Conservation (phyloP, 2,329 filamentous ascomycete species). For the Fusarium austroafricanum region DNA sequence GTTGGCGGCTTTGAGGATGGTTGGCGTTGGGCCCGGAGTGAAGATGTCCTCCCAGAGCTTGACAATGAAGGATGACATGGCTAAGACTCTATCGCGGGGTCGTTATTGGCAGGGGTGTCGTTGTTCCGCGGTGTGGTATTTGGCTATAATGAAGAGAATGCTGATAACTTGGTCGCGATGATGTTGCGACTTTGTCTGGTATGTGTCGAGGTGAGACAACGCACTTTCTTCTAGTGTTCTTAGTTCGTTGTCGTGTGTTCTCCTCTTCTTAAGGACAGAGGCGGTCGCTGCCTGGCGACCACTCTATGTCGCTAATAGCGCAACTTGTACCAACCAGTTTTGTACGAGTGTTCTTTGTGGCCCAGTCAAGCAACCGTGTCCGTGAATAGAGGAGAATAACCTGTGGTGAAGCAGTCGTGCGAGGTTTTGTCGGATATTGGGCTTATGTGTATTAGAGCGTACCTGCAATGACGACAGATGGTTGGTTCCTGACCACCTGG, state of each 20-base stretch:
- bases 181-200: conserved; percentile 1
- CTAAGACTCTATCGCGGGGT: conserved; percentile 31
- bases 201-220: neutral
- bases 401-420: neutral
- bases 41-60: conserved; percentile 94
- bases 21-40: conserved; percentile 88
- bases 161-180: conserved; percentile 7
- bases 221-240: conserved; percentile 9
- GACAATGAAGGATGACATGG: conserved; percentile 72
- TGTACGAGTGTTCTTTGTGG: conserved; percentile 18
- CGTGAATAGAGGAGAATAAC: conserved; percentile 2
- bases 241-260: conserved; percentile 23
- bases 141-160: neutral
- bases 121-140: conserved; percentile 10
- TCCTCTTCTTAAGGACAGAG: conserved; percentile 24
- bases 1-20: conserved; percentile 90
- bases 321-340: conserved; percentile 23
- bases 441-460: conserved; percentile 14
- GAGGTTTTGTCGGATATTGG: neutral
- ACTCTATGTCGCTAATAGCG: conserved; percentile 29
- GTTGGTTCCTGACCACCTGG: conserved; percentile 27
- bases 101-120: conserved; percentile 5
- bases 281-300: conserved; percentile 43
- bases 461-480: conserved; percentile 26
- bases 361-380: conserved; percentile 16